Conservation (phyloP, 1,284 basidiomycete species). For the Ganoderma meredithae region DNA sequence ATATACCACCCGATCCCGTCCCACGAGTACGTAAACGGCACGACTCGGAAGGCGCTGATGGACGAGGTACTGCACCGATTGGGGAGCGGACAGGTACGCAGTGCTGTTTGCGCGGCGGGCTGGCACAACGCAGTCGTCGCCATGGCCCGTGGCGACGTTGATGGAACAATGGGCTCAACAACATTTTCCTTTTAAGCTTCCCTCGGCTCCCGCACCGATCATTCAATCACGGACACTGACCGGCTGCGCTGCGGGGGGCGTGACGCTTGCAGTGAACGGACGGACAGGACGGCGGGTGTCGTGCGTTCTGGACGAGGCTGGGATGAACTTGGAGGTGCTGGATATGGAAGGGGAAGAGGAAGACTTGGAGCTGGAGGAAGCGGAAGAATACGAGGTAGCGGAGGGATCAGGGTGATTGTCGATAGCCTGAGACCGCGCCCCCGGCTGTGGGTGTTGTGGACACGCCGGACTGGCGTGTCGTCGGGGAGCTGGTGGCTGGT, state of each 20-base stretch:
- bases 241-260: constrained; percentile 57
- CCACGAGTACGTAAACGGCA: constrained; percentile 57
- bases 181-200: constrained; percentile 50
- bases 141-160: constrained; percentile 21
- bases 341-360: constrained; percentile 76
- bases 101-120: constrained; percentile 5
- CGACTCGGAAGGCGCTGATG: constrained; percentile 70
- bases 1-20: constrained; percentile 59
- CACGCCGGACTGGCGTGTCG: constrained; percentile 9
- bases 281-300: constrained; percentile 74
- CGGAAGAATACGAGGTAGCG: constrained; percentile 24
- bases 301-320: constrained; percentile 71
- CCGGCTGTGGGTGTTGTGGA: constrained; percentile 9
- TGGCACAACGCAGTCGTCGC: not conserved
- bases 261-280: constrained; percentile 76
- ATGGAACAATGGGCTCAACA: constrained; percentile 29
- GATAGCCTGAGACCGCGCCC: constrained; percentile 6
- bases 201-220: constrained; percentile 58
- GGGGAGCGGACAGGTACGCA: constrained; percentile 58
- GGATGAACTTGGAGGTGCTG: constrained; percentile 70
- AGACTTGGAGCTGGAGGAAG: constrained; percentile 38
- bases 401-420: constrained; percentile 26
- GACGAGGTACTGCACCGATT: constrained; percentile 58
- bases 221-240: constrained; percentile 62
- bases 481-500: constrained; percentile 1